Evolutionary conservation across 2,329 filamentous ascomycete genomes (phyloP).

Genomic region (Aspergillus pseudoglaucus): DNA sequence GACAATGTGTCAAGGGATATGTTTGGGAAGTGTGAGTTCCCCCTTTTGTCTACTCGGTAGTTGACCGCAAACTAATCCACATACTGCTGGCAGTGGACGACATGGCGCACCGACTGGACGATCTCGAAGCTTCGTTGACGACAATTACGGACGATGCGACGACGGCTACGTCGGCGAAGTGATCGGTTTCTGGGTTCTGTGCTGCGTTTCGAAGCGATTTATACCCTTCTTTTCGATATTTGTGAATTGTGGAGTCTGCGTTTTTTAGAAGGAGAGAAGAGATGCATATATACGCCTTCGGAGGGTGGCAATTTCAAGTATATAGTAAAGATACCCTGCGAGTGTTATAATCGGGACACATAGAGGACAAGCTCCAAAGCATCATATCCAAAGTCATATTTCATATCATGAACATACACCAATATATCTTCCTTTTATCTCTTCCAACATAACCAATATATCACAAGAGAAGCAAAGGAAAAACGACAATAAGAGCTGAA

Average conservation of each 20-base stretch:
- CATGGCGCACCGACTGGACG: slow-evolving; percentile 81
- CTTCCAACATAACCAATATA: background rate
- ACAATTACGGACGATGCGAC: slow-evolving; percentile 41
- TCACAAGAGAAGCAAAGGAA: too few relatives aligned
- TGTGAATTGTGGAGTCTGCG: background rate
- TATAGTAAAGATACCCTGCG: too few relatives aligned
- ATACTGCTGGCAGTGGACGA: slow-evolving; percentile 66
- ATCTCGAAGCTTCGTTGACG: slow-evolving; percentile 67
- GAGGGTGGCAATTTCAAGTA: too few relatives aligned
- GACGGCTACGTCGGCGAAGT: slow-evolving; percentile 13
- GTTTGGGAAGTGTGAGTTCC: slow-evolving; percentile 69
- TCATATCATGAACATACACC: background rate
- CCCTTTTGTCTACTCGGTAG: background rate
- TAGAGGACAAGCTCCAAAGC: too few relatives aligned
- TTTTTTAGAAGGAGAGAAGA: background rate
- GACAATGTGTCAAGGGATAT: slow-evolving; percentile 78
- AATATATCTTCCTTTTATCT: background rate
- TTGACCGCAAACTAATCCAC: background rate
- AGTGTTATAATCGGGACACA: too few relatives aligned
- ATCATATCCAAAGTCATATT: background rate
- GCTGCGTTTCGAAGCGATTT: background rate
- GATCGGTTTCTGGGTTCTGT: background rate
- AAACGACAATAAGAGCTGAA: too few relatives aligned
- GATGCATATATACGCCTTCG: too few relatives aligned
- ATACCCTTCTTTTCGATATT: background rate